Evolutionary conservation across 2,329 filamentous ascomycete genomes (phyloP).

Genomic region (Aspergillus persii): DNA sequence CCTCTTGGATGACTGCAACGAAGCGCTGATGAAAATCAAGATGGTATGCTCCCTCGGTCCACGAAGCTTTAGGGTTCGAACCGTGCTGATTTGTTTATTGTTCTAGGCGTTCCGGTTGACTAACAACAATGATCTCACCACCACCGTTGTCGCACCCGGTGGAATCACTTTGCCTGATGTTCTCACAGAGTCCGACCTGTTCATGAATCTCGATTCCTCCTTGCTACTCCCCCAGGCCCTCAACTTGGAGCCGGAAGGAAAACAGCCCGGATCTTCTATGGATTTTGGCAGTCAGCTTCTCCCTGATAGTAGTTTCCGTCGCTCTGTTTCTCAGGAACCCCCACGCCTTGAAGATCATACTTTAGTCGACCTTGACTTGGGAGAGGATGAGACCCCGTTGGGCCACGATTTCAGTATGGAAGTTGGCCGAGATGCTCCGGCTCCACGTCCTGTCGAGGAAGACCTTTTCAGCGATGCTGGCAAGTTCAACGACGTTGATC

Average conservation of each 20-base stretch:
- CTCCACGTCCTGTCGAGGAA: constrained; percentile 59
- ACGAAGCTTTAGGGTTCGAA: background rate
- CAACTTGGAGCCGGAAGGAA: constrained; percentile 35
- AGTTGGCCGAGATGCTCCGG: constrained; percentile 81
- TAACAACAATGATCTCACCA: constrained; percentile 93
- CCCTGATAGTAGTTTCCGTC: constrained; percentile 58
- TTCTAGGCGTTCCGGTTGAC: constrained; percentile 86
- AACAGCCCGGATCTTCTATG: constrained; percentile 35
- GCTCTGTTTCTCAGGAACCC: constrained; percentile 49
- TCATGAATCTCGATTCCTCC: constrained; percentile 78
- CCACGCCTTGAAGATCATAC: constrained; percentile 64
- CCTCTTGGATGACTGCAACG: constrained; percentile 93
- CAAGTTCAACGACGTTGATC: constrained; percentile 57
- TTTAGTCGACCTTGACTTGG: constrained; percentile 71
- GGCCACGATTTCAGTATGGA: constrained; percentile 70
- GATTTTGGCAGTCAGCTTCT: constrained; percentile 77
- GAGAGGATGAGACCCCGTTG: constrained; percentile 64
- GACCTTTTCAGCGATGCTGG: constrained; percentile 61
- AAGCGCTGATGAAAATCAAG: constrained; percentile 96
- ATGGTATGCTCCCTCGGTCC: constrained; percentile 62
- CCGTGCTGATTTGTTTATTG: constrained; percentile 31
- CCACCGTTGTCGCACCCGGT: constrained; percentile 75
- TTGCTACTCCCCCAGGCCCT: constrained; percentile 76
- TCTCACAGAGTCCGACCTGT: constrained; percentile 88
- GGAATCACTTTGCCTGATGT: constrained; percentile 86